Evolutionary conservation across 2,329 filamentous ascomycete species (phyloP).

Genomic region (Capronia epimyces): DNA sequence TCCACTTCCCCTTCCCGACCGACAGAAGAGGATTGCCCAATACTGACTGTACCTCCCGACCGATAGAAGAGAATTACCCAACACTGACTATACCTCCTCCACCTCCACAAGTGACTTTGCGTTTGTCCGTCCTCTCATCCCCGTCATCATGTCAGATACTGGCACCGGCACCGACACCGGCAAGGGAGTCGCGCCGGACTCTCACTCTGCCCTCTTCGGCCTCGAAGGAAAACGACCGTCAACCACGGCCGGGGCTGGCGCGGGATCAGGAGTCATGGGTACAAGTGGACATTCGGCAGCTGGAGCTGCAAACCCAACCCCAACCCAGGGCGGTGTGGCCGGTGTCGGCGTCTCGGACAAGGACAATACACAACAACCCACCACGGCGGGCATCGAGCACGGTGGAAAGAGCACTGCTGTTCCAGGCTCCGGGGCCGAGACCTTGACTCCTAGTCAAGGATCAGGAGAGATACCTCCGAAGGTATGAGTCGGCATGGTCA

Average conservation of each 20-base stretch:
- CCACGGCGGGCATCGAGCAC: slow-evolving; percentile 14
- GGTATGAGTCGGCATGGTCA: background rate
- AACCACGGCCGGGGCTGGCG: slow-evolving; percentile 19
- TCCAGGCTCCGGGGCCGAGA: slow-evolving; percentile 20
- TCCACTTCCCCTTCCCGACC: no score
- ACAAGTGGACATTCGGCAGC: slow-evolving; percentile 24
- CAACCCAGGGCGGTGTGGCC: slow-evolving; percentile 6
- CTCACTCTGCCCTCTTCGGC: slow-evolving; percentile 25
- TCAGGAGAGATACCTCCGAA: slow-evolving; percentile 10
- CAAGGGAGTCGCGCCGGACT: slow-evolving; percentile 7
- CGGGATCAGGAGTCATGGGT: slow-evolving; percentile 23
- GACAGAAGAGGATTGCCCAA: no score
- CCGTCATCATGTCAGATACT: background rate
- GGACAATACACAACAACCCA: slow-evolving; percentile 8
- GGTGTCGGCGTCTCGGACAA: background rate
- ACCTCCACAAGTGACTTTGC: background rate
- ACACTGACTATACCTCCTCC: no score
- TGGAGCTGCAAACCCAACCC: slow-evolving; percentile 16
- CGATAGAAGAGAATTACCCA: no score
- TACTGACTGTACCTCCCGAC: no score
- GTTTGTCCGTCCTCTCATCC: background rate
- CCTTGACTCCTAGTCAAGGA: slow-evolving; percentile 20
- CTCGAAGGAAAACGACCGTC: slow-evolving; percentile 21
- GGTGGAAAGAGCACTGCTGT: slow-evolving; percentile 8
- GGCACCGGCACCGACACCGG: background rate